Percentiles rank a stretch among this genome's conserved stretches.
Conservation (phyloP, 495 filamentous ascomycete genomes). For the Diplogelasinospora grovesii region DNA sequence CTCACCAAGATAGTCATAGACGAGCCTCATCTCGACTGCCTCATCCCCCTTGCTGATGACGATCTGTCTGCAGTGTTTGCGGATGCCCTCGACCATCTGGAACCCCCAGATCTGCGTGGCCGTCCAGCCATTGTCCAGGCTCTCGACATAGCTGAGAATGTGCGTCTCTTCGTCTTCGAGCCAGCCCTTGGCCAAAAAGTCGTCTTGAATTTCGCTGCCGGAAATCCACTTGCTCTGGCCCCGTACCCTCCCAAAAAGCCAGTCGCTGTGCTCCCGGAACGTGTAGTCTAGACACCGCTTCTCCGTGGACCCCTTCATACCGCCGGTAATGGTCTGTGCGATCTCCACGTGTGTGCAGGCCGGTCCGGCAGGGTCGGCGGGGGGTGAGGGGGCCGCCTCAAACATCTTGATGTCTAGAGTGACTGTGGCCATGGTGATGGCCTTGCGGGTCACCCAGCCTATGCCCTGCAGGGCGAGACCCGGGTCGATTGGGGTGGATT, state of each 20-base stretch:
- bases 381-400: conserved; percentile 37
- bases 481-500: conserved; percentile 65
- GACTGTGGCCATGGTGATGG: conserved; percentile 62
- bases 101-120: conserved; percentile 54
- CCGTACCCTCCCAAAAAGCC: conserved; percentile 68
- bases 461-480: conserved; percentile 77
- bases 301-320: conserved; percentile 67
- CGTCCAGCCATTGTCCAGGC: conserved; percentile 50
- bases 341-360: conserved; percentile 68
- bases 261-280: conserved; percentile 65
- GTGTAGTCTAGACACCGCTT: conserved; percentile 63
- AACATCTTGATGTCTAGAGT: conserved; percentile 65
- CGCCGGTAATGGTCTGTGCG: conserved; percentile 68
- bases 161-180: conserved; percentile 39
- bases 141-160: conserved; percentile 50
- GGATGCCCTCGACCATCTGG: conserved; percentile 44
- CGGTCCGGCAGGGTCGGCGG: conserved; percentile 29
- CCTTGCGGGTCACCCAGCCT: conserved; percentile 74
- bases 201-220: conserved; percentile 30
- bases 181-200: conserved; percentile 46
- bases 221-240: conserved; percentile 54
- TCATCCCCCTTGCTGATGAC: conserved; percentile 57
- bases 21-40: conserved; percentile 57
- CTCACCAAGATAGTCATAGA: conserved; percentile 57
- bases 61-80: conserved; percentile 62